Percentiles rank a stretch among this genome's conserved stretches.
Evolutionary conservation across 108 stramenopile species (phyloP).

Genomic region (Nitzschia sp.): DNA sequence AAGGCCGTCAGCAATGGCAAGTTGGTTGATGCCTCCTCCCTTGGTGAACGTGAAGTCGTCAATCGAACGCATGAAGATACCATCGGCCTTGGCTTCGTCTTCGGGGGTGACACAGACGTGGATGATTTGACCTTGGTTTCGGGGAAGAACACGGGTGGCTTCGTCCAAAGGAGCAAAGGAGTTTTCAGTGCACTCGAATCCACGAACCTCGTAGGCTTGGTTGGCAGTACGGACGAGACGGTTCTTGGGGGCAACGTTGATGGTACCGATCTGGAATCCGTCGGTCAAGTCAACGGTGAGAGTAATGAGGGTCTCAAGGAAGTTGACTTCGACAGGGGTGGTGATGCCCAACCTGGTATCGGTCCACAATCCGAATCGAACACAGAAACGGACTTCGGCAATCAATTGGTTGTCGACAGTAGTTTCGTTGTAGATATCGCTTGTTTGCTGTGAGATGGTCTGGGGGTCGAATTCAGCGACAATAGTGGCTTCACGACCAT

Average conservation of each 20-base stretch:
- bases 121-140: conserved; percentile 16
- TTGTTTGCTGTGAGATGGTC: not conserved
- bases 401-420: not conserved
- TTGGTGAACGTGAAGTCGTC: conserved; percentile 8
- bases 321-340: conserved; percentile 19
- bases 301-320: conserved; percentile 17
- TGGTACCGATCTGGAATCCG: not conserved
- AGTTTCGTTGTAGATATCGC: not conserved
- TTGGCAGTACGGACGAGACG: conserved; percentile 10
- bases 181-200: conserved; percentile 6
- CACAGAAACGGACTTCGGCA: conserved; percentile 4
- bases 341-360: not conserved
- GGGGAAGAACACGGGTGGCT: not conserved
- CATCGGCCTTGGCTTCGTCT: not conserved
- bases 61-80: conserved; percentile 14
- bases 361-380: not conserved
- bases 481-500: not conserved
- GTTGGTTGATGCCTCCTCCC: conserved; percentile 4
- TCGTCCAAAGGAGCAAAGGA: not conserved
- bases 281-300: conserved; percentile 15
- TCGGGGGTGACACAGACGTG: conserved; percentile 13
- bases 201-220: conserved; percentile 1
- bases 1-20: conserved; percentile 5
- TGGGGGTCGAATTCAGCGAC: not conserved
- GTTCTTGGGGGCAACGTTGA: conserved; percentile 8